Evolutionary conservation across 495 filamentous ascomycete genomes (phyloP).

Genomic region (Aspergillus carlsbadensis): DNA sequence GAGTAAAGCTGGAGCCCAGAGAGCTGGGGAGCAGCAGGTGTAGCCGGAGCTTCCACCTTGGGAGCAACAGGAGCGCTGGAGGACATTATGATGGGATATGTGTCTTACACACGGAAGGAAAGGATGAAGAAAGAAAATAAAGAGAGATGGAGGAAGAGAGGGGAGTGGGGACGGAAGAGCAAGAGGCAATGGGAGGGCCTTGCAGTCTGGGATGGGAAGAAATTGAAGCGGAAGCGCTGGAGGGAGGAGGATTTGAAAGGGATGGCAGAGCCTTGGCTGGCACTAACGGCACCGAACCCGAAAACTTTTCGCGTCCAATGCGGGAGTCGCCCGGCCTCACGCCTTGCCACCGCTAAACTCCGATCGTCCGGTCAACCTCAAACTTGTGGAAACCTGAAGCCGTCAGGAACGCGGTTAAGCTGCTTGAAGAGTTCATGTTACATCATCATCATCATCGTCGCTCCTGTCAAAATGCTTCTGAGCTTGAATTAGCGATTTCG

Average conservation of each 20-base stretch:
- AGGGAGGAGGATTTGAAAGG: slow-evolving; percentile 35
- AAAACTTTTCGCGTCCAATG: slow-evolving; percentile 46
- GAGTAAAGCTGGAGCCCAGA: slow-evolving; percentile 64
- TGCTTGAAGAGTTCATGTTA: neutral
- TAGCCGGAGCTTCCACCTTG: slow-evolving; percentile 35
- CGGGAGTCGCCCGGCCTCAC: slow-evolving; percentile 24
- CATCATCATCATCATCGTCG: neutral
- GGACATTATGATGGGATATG: slow-evolving; percentile 40
- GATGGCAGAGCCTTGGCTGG: slow-evolving; percentile 25
- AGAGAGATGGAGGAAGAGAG: slow-evolving; percentile 17
- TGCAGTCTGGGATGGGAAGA: slow-evolving; percentile 24
- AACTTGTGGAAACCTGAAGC: neutral
- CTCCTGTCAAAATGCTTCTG: neutral
- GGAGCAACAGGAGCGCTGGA: slow-evolving; percentile 30
- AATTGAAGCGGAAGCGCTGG: slow-evolving; percentile 17
- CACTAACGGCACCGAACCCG: slow-evolving; percentile 22
- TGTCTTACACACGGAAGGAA: slow-evolving; percentile 8
- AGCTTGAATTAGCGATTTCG: too few relatives aligned
- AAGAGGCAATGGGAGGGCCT: slow-evolving; percentile 26
- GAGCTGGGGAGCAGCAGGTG: slow-evolving; percentile 43
- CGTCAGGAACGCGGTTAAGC: neutral
- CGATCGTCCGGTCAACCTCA: slow-evolving; percentile 35
- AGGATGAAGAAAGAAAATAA: slow-evolving; percentile 13
- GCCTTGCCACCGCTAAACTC: slow-evolving; percentile 23
- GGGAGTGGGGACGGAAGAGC: slow-evolving; percentile 15